Base-by-base conservation (phyloP, 1,284 basidiomycete genomes). In the Uromyces viciae-fabae region DNA sequence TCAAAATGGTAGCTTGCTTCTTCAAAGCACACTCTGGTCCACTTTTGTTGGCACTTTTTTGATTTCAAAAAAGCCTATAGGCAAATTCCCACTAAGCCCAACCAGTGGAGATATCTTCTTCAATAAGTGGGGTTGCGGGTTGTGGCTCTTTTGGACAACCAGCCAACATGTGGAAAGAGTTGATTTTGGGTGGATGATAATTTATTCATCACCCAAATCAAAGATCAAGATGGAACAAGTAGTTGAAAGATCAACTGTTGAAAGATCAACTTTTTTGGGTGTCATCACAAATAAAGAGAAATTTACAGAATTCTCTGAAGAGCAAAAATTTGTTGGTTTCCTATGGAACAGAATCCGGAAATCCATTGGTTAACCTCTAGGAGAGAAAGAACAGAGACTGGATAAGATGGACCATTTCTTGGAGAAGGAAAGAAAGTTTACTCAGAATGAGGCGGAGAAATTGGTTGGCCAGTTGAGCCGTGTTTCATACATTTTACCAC, bases 301-400 rank as follows among this genome's bases (percentile, higher is more conserved):
- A 25, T 38, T 25, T 11, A 38, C 52, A 5, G 28, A 52, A 58
- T 75, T 75, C 28, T 11, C 33, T 8, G 38, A 8, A 1, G 38
- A 75, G 17, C 54, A 75, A 40, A 75, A 75, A 40, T 75, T 75
- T 25, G 25, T 75, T 2, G 56, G 73, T 5, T 75, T 75, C n/a
- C 40, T 62, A 1, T 75, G 73, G 73, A 75, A 75, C n/a, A 42
- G 73, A 11, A 19, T 62, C 0, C 15, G 40, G 8, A 60, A 43
- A 28, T 58, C 73, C 19, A 56, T 75, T 0, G 0, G 54, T 11
- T 14, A 58, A 25, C 74, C 74, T 43, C 54, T 40, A 33, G 42
- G 17, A 7, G 62, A 75, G 7, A 2, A 40, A 0, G 33, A 56
- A 4, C 15, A 25, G 9, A 0, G 56, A 5, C 33, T 38, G 0